Conservation (phyloP, 164 flowering plant species). For the Cinnamomum micranthum region DNA sequence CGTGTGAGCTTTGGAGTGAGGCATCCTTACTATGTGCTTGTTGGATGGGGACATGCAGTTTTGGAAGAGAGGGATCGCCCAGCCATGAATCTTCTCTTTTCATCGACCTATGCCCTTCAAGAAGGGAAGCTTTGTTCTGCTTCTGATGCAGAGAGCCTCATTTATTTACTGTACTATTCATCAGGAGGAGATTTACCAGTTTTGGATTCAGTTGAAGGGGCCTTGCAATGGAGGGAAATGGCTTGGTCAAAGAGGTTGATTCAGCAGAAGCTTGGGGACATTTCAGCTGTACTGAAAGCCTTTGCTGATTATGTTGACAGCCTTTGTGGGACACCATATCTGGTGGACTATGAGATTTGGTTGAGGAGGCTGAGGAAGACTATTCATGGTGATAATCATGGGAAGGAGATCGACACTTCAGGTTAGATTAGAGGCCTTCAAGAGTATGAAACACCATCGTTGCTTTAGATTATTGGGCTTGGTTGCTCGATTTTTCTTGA, state of each 20-base stretch:
- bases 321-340: conserved; percentile 92
- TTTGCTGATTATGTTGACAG: conserved; percentile 95
- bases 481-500: conserved; percentile 5
- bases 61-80: conserved; percentile 90
- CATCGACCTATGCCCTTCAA: conserved; percentile 83
- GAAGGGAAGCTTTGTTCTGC: conserved; percentile 90
- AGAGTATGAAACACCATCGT: not conserved
- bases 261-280: conserved; percentile 83
- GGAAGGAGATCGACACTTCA: conserved; percentile 38
- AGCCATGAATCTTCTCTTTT: conserved; percentile 77
- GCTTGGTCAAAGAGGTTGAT: conserved; percentile 77
- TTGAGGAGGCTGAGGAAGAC: conserved; percentile 63
- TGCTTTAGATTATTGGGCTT: not conserved
- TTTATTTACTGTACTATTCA: conserved; percentile 63
- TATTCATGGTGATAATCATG: conserved; percentile 54
- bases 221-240: conserved; percentile 81
- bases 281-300: conserved; percentile 81
- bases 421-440: conserved; percentile 4
- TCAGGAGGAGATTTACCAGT: conserved; percentile 63
- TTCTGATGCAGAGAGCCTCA: conserved; percentile 90
- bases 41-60: conserved; percentile 92
- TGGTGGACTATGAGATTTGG: conserved; percentile 83
- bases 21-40: conserved; percentile 54
- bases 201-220: conserved; percentile 82
- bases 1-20: conserved; percentile 43